These are phyloP conservation scores for Raddia guianensis DNA, from an alignment of 176 grass and related monocot genomes.

Conservation along the genomic window DNA sequence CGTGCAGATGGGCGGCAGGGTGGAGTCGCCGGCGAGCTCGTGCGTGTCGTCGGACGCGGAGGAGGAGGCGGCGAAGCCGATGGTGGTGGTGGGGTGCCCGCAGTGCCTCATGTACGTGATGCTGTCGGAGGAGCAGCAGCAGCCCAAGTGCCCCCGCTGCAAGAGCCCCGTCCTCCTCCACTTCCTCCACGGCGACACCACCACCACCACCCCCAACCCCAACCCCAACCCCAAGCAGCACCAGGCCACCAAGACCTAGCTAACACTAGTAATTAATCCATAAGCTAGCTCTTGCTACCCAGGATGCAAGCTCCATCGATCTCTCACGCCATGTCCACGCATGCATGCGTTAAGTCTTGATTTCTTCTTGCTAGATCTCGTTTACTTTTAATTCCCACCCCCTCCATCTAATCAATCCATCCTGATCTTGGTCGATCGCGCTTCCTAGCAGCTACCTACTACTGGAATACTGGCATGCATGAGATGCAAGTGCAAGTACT, in stretches of 20 bases:
- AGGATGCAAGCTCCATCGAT: too few relatives aligned
- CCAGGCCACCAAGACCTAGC: slow-evolving; percentile 32
- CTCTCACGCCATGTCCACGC: too few relatives aligned
- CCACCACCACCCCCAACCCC: neutral
- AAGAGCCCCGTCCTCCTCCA: slow-evolving; percentile 68
- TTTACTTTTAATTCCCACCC: too few relatives aligned
- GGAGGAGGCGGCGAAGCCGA: slow-evolving; percentile 51
- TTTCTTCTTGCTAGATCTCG: too few relatives aligned
- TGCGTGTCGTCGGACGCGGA: slow-evolving; percentile 77
- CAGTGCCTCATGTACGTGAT: slow-evolving; percentile 86
- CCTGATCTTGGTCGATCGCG: too few relatives aligned
- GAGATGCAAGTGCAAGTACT: neutral
- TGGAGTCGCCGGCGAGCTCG: slow-evolving; percentile 68
- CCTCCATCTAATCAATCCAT: too few relatives aligned
- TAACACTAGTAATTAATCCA: too few relatives aligned
- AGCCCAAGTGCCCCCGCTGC: slow-evolving; percentile 68
- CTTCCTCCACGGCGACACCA: slow-evolving; percentile 28
- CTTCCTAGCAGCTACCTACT: too few relatives aligned
- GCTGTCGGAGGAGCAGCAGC: slow-evolving; percentile 59
- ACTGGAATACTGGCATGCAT: too few relatives aligned
- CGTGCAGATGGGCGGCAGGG: slow-evolving; percentile 20
- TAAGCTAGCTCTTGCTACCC: too few relatives aligned
- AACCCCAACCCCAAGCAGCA: neutral
- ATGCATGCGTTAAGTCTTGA: too few relatives aligned
- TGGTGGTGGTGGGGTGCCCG: slow-evolving; percentile 73